Evolutionary conservation across 108 stramenopile genomes (phyloP).

Genomic region (Cyclotella cryptica): DNA sequence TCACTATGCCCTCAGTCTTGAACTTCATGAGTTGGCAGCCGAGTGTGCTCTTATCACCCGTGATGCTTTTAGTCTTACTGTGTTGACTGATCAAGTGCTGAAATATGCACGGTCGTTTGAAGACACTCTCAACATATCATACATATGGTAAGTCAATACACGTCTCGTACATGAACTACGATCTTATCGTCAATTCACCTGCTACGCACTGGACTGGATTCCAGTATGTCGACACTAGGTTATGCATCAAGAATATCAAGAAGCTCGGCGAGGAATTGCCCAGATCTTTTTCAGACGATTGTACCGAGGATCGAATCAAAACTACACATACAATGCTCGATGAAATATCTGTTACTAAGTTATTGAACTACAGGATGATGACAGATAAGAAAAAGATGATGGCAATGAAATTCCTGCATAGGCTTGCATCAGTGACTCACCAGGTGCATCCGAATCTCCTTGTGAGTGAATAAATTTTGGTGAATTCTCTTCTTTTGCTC

Average conservation of each 20-base stretch:
- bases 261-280: conserved; percentile 21
- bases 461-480: too few species aligned
- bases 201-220: too few species aligned
- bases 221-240: not conserved
- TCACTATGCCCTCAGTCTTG: conserved; percentile 28
- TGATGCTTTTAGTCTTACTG: not conserved
- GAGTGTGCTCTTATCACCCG: conserved; percentile 10
- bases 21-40: conserved; percentile 24
- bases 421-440: not conserved
- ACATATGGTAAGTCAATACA: too few species aligned
- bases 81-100: conserved; percentile 12
- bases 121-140: conserved; percentile 9
- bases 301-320: not conserved
- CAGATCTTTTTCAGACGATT: not conserved
- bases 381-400: conserved; percentile 6
- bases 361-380: conserved; percentile 11
- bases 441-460: not conserved
- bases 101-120: conserved; percentile 13
- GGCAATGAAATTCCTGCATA: conserved; percentile 22
- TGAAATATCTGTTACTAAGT: conserved; percentile 1
- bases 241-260: not conserved
- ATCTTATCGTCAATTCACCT: too few species aligned
- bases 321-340: not conserved
- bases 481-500: too few species aligned
- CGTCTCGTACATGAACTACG: too few species aligned